Conservation (phyloP, 345 rosid genomes). For the Arabis alpina region DNA sequence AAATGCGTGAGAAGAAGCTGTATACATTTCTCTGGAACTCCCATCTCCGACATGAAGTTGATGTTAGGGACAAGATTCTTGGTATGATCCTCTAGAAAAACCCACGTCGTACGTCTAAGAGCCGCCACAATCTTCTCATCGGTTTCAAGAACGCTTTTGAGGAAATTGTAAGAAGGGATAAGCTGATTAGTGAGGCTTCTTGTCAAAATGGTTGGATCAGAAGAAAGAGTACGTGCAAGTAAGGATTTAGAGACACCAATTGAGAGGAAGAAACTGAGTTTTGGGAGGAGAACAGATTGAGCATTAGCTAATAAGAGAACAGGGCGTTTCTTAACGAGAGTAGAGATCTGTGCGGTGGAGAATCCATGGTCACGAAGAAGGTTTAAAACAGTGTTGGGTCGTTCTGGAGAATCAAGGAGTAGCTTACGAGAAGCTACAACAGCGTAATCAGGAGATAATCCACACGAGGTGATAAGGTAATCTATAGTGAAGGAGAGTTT, state of each 20-base stretch:
- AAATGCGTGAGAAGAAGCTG: constrained; percentile 52
- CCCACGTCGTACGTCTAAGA: constrained; percentile 48
- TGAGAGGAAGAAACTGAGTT: constrained; percentile 48
- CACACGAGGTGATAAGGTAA: constrained; percentile 53
- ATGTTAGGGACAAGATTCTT: constrained; percentile 54
- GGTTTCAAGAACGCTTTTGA: constrained; percentile 43
- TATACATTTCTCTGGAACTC: constrained; percentile 48
- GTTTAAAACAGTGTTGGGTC: constrained; percentile 46
- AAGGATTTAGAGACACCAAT: constrained; percentile 46
- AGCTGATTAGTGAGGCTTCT: constrained; percentile 49
- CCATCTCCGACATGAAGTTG: constrained; percentile 39
- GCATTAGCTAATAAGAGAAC: constrained; percentile 41
- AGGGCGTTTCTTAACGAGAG: constrained; percentile 47
- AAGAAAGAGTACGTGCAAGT: constrained; percentile 40
- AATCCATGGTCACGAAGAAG: constrained; percentile 50
- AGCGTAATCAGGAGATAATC: constrained; percentile 50
- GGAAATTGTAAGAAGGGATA: constrained; percentile 48
- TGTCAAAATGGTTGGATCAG: constrained; percentile 43
- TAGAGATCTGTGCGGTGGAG: constrained; percentile 44
- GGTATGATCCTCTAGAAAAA: constrained; percentile 47
- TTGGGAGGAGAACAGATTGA: constrained; percentile 46
- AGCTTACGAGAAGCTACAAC: constrained; percentile 39
- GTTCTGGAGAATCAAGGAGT: constrained; percentile 37
- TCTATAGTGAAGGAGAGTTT: constrained; percentile 41
- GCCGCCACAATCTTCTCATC: constrained; percentile 47